Conservation (phyloP, 345 rosid species). For the Linum lewisii region DNA sequence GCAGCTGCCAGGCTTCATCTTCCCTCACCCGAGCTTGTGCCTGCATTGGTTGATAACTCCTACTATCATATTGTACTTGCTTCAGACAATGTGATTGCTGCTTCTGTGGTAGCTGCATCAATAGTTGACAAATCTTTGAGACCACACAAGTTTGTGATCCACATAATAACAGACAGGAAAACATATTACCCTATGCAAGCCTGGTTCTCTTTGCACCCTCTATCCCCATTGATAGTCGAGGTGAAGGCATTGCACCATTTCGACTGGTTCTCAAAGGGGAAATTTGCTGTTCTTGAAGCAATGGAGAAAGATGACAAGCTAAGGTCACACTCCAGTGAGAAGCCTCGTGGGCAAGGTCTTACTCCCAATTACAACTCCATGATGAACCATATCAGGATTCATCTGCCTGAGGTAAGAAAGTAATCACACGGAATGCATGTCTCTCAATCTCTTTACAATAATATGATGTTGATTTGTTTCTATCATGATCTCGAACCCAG, state of each 20-base stretch:
- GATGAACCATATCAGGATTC: conserved; percentile 89
- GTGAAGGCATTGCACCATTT: conserved; percentile 96
- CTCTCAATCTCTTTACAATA: background rate
- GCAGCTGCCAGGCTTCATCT: conserved; percentile 94
- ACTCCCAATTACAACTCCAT: conserved; percentile 90
- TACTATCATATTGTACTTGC: conserved; percentile 80
- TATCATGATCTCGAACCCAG: conserved; percentile 35
- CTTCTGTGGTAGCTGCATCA: conserved; percentile 77
- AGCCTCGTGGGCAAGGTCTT: conserved; percentile 82
- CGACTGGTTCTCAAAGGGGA: conserved; percentile 92
- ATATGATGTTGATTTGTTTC: background rate
- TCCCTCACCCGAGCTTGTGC: conserved; percentile 68
- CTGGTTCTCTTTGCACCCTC: conserved; percentile 87
- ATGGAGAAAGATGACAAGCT: conserved; percentile 88
- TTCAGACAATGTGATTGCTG: conserved; percentile 83
- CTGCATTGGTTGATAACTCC: conserved; percentile 66
- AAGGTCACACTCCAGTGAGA: conserved; percentile 81
- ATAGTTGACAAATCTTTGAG: conserved; percentile 53
- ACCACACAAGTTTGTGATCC: conserved; percentile 64
- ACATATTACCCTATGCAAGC: conserved; percentile 97
- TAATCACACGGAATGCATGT: no score
- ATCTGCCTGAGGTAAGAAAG: conserved; percentile 94
- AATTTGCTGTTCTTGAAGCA: conserved; percentile 88
- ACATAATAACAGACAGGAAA: conserved; percentile 84
- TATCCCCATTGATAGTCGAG: conserved; percentile 70